Base-by-base conservation (phyloP, 1,284 basidiomycete species). In the Irpex sp. region DNA sequence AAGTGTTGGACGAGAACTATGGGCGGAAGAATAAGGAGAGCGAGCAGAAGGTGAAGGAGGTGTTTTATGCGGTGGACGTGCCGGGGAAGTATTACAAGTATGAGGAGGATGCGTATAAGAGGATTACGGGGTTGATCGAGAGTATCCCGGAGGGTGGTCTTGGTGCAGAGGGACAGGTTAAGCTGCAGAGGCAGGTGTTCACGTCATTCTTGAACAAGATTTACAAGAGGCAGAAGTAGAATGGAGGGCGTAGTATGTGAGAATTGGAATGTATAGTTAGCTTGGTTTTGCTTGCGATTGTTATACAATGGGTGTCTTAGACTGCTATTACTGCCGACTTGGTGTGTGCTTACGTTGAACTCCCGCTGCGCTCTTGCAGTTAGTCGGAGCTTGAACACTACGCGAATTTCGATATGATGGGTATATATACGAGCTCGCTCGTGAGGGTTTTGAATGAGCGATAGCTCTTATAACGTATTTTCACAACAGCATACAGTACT, bases 191-290 rank as follows among this genome's bases (percentile, higher is more conserved):
- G 68, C 87, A 92, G 69, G 88, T 97, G 62, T 97, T 97, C 78
- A 83, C 79, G 70, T 86, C 83, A 70, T 97, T 97, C 82, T 79
- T 98, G 72, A 82, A 84, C 54, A 97, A 97, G 83, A 95, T 97
- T 59, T 95, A 96, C 80, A 92, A 92, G 82, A 81, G 93, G 69
- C 85, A 83, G 71, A 94, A 94, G 83, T 95, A 68, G 58, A 62
- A 15, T 11, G 39, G 39, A 15, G 15, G 39, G 39, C 4, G 39
- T 43, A 43, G 39, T 43, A 43, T 43, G 39, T 15, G 15, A 39
- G 37, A 39, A 39, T 43, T 26, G 26, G 26, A 26, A 26, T 26
- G 26, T 26, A 26, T 26, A 26, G 26, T 26, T 26, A 26, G 26
- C 26, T 26, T 26, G 26, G 26, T 26, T 26, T 26, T 26, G 26